phyloP scores from a whole-genome alignment of 2,329 filamentous ascomycete species.

The Colletotrichum trifolii region DNA sequence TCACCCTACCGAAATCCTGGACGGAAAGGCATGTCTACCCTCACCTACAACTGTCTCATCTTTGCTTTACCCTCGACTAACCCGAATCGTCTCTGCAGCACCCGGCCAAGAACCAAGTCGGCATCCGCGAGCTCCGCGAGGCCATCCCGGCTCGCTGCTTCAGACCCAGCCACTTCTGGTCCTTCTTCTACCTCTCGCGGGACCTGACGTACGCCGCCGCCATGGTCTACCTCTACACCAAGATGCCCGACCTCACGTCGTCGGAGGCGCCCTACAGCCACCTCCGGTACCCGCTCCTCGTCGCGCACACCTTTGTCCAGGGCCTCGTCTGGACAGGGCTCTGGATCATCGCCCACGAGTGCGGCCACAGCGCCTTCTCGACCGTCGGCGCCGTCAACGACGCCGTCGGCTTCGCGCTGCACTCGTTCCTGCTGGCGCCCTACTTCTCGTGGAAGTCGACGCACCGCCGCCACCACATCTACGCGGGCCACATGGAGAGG shows the following conservation, averaged over 20 bases:
- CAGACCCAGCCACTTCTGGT: conserved; percentile 61
- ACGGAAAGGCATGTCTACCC: too few species aligned
- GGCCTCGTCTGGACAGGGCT: conserved; percentile 74
- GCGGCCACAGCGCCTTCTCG: conserved; percentile 76
- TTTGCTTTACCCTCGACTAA: too few species aligned
- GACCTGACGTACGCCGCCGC: conserved; percentile 61
- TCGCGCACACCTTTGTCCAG: conserved; percentile 70
- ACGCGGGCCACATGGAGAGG: conserved; percentile 74
- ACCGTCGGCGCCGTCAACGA: conserved; percentile 67
- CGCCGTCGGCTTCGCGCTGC: conserved; percentile 70
- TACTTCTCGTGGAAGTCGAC: conserved; percentile 80
- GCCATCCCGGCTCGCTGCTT: conserved; percentile 72
- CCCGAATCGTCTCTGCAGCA: not conserved
- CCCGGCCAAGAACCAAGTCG: not conserved
- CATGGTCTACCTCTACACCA: conserved; percentile 52
- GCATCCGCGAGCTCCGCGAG: conserved; percentile 45
- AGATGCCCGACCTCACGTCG: not conserved
- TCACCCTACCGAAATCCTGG: too few species aligned
- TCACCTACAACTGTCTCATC: too few species aligned
- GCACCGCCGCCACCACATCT: conserved; percentile 76
- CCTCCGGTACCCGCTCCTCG: conserved; percentile 64
- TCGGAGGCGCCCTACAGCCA: conserved; percentile 44
- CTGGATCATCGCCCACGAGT: conserved; percentile 78
- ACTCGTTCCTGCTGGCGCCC: conserved; percentile 73
- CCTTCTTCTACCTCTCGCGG: conserved; percentile 65